phyloP scores from a whole-genome alignment of 192 early-diverging fungal genomes.

The Backusella macrospora region DNA sequence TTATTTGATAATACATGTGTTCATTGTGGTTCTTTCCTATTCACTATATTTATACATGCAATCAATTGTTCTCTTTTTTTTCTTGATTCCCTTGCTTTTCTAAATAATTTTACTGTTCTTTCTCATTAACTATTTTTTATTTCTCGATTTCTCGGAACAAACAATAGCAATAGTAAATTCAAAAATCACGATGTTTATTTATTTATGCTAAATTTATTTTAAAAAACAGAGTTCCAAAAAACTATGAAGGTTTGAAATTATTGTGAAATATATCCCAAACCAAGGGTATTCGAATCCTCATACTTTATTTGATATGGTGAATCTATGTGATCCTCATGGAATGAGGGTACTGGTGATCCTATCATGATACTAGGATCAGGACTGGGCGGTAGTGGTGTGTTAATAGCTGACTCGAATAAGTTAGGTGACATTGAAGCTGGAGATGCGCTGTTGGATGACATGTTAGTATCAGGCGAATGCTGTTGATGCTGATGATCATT shows the following conservation, averaged over 20 bases:
- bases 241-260: neutral
- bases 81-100: too few species aligned
- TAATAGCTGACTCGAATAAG: slow-evolving; percentile 5
- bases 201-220: too few species aligned
- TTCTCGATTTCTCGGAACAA: too few species aligned
- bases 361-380: slow-evolving; percentile 8
- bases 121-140: too few species aligned
- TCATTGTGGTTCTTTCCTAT: too few species aligned
- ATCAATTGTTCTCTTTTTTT: too few species aligned
- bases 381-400: slow-evolving; percentile 17
- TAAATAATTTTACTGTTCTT: too few species aligned
- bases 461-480: neutral
- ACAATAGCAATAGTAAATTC: too few species aligned
- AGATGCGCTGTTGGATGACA: neutral
- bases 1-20: too few species aligned
- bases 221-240: too few species aligned
- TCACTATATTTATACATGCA: too few species aligned
- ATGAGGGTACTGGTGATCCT: neutral
- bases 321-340: neutral
- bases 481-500: neutral
- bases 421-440: neutral
- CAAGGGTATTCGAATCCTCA: slow-evolving; percentile 20
- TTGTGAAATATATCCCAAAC: slow-evolving; percentile 14
- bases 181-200: too few species aligned
- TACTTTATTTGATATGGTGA: slow-evolving; percentile 17